phyloP scores from a whole-genome alignment of 2,329 filamentous ascomycete species.

The Cordyceps fumosorosea region DNA sequence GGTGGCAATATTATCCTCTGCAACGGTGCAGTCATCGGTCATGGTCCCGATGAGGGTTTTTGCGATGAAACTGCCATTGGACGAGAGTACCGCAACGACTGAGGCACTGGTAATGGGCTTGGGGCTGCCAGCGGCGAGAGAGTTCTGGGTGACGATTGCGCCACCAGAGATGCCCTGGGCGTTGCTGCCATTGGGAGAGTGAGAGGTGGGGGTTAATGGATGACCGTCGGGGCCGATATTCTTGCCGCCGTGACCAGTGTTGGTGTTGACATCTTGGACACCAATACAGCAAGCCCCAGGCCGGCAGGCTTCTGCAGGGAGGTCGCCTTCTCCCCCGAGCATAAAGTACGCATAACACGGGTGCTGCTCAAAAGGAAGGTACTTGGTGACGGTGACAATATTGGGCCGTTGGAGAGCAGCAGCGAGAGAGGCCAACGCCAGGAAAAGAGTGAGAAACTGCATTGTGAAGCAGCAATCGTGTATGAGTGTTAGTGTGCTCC shows the following conservation, averaged over 20 bases:
- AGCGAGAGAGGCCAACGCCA: background rate
- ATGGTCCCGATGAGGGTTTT: background rate
- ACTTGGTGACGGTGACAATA: background rate
- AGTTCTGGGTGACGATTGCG: background rate
- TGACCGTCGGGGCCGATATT: background rate
- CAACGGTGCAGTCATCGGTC: background rate
- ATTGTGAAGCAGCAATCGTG: background rate
- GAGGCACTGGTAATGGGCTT: background rate
- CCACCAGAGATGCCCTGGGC: background rate
- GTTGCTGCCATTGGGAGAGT: background rate
- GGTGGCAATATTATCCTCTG: background rate
- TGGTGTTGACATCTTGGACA: background rate
- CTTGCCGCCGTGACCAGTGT: background rate
- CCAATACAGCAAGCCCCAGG: constrained; percentile 5
- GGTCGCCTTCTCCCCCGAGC: background rate
- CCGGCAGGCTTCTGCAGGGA: background rate
- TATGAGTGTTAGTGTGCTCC: background rate
- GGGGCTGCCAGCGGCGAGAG: background rate
- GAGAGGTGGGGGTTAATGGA: background rate
- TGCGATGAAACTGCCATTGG: background rate
- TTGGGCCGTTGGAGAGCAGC: background rate
- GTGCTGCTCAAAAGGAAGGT: constrained; percentile 12
- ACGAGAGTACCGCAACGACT: background rate
- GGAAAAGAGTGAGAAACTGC: background rate
- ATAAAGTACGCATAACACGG: background rate